These are phyloP conservation scores for Craspedostauros australis DNA, from an alignment of 108 stramenopile genomes.

Conservation along the genomic window DNA sequence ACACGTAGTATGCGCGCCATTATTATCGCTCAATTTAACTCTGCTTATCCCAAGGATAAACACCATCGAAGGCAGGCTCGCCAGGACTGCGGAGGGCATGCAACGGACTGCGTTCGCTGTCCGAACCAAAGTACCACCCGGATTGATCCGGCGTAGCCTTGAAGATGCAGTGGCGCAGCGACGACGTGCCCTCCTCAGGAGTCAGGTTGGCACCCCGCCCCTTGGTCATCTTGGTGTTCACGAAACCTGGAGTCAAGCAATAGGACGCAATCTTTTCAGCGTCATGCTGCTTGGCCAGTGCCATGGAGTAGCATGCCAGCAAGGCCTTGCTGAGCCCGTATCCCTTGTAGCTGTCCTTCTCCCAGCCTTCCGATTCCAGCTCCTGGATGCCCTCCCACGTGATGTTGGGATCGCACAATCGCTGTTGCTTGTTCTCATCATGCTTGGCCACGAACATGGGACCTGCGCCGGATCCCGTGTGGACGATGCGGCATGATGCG, in stretches of 20 bases:
- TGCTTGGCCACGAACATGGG: constrained; percentile 11
- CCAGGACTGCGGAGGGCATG: constrained; percentile 46
- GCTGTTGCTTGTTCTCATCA: constrained; percentile 3
- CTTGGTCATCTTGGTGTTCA: constrained; percentile 35
- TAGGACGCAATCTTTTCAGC: constrained; percentile 18
- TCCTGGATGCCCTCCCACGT: constrained; percentile 18
- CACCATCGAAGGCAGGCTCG: constrained; percentile 40
- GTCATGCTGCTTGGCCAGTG: constrained; percentile 24
- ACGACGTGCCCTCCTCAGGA: constrained; percentile 38
- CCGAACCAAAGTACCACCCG: constrained; percentile 41
- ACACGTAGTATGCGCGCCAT: too few relatives aligned
- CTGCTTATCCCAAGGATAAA: neutral
- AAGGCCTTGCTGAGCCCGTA: constrained; percentile 39
- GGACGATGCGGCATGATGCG: constrained; percentile 32
- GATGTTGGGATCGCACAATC: constrained; percentile 5
- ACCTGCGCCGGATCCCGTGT: constrained; percentile 34
- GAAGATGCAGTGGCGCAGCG: constrained; percentile 27
- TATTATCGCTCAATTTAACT: too few relatives aligned
- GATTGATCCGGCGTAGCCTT: constrained; percentile 14
- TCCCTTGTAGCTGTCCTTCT: constrained; percentile 1
- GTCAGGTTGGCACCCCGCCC: constrained; percentile 23
- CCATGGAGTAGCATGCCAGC: constrained; percentile 36
- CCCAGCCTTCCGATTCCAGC: constrained; percentile 10
- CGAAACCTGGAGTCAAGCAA: constrained; percentile 34
- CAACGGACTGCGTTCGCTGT: constrained; percentile 26